A percentile compares a stretch with the other conserved stretches of the same genome.
These are phyloP conservation scores for Bassia scoparia DNA, from an alignment of 148 eudicot species.

Conservation along the genomic window DNA sequence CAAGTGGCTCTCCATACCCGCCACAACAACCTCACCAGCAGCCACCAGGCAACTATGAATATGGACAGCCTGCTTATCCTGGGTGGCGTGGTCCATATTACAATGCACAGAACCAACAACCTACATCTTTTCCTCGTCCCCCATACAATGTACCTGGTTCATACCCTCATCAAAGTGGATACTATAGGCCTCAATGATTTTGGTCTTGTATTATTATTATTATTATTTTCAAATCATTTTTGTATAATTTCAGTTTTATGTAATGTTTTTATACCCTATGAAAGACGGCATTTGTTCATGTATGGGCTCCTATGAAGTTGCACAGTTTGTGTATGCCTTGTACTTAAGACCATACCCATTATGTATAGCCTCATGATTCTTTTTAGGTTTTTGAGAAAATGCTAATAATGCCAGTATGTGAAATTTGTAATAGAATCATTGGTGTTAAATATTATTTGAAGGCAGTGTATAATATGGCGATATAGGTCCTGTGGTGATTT, in stretches of 20 bases:
- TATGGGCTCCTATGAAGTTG: not conserved
- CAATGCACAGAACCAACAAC: conserved; percentile 64
- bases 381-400: not conserved
- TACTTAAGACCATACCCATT: conserved; percentile 12
- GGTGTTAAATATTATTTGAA: not conserved
- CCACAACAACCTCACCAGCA: conserved; percentile 60
- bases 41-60: conserved; percentile 51
- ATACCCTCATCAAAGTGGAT: conserved; percentile 78
- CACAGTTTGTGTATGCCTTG: conserved; percentile 15
- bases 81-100: conserved; percentile 93
- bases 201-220: not conserved
- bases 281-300: not conserved
- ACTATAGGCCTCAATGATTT: conserved; percentile 58
- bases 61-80: conserved; percentile 91
- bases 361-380: conserved; percentile 25
- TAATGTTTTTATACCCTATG: not conserved
- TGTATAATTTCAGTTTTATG: not conserved
- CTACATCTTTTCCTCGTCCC: conserved; percentile 68
- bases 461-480: not conserved
- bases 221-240: not conserved
- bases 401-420: conserved; percentile 6
- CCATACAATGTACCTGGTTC: conserved; percentile 68
- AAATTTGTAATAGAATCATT: not conserved
- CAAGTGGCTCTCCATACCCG: conserved; percentile 41
- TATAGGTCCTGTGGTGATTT: not conserved